Percentiles rank a stretch among this genome's conserved stretches.
Conservation (phyloP, 2,329 filamentous ascomycete genomes). For the Talaromyces amestolkiae region DNA sequence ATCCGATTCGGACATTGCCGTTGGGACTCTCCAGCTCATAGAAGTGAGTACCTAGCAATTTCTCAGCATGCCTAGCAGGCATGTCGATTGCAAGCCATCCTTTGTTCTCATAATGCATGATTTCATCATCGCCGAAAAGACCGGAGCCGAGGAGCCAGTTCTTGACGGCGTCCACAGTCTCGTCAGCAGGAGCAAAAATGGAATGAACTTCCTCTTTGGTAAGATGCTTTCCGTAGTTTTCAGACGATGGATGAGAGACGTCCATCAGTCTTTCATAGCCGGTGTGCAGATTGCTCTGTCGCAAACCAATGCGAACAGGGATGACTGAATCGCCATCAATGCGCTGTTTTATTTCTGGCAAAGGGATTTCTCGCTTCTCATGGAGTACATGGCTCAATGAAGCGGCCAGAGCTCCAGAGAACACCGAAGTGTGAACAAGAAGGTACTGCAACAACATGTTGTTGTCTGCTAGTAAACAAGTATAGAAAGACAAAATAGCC, state of each 20-base stretch:
- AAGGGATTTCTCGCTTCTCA: slow-evolving; percentile 12
- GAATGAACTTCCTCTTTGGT: slow-evolving; percentile 15
- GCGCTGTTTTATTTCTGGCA: slow-evolving; percentile 7
- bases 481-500: background rate
- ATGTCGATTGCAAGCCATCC: slow-evolving; percentile 16
- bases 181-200: slow-evolving; percentile 13
- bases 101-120: slow-evolving; percentile 16
- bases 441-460: slow-evolving; percentile 10
- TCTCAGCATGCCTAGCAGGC: slow-evolving; percentile 14
- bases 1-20: slow-evolving; percentile 15
- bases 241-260: slow-evolving; percentile 11
- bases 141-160: slow-evolving; percentile 13
- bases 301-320: slow-evolving; percentile 15
- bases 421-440: slow-evolving; percentile 6
- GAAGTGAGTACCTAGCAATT: slow-evolving; percentile 6
- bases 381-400: slow-evolving; percentile 16
- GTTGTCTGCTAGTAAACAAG: background rate
- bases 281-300: slow-evolving; percentile 13
- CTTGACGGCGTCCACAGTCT: slow-evolving; percentile 13
- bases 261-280: slow-evolving; percentile 17
- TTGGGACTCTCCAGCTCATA: slow-evolving; percentile 13
- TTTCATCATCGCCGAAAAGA: background rate
- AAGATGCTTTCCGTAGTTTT: slow-evolving; percentile 17
- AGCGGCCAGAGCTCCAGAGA: slow-evolving; percentile 1
- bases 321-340: slow-evolving; percentile 11